These are phyloP conservation scores for Candida quercuum DNA, from an alignment of 805 yeast species.

Conservation along the genomic window DNA sequence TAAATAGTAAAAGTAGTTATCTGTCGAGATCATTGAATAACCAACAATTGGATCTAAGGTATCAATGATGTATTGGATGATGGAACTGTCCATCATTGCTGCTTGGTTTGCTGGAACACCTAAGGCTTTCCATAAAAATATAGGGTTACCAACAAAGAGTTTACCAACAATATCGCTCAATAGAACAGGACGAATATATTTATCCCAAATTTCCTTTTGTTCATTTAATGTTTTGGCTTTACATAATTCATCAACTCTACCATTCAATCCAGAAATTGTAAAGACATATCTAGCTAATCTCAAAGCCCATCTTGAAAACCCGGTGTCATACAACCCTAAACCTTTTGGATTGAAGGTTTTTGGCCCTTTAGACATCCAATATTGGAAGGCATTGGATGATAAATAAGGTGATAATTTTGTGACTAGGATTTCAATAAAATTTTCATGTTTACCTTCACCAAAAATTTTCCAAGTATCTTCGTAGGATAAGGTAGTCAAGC, in stretches of 20 bases:
- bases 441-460: constrained; percentile 64
- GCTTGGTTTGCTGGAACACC: constrained; percentile 91
- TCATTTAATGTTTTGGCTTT: constrained; percentile 50
- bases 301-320: constrained; percentile 83
- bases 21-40: constrained; percentile 57
- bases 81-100: constrained; percentile 68
- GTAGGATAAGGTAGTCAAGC: constrained; percentile 49
- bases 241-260: constrained; percentile 51
- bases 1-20: constrained; percentile 76
- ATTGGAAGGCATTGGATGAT: constrained; percentile 78
- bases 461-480: constrained; percentile 69
- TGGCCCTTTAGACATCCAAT: constrained; percentile 64
- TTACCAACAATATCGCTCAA: constrained; percentile 66
- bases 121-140: constrained; percentile 83
- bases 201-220: constrained; percentile 61
- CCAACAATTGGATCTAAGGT: constrained; percentile 73
- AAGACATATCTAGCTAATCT: constrained; percentile 61
- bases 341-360: constrained; percentile 50
- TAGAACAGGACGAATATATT: constrained; percentile 58
- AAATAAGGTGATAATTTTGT: constrained; percentile 58
- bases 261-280: constrained; percentile 45
- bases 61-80: constrained; percentile 65
- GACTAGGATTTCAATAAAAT: constrained; percentile 47
- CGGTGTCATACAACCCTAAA: constrained; percentile 71
- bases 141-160: constrained; percentile 69